Evolutionary conservation across 83 land plant genomes (phyloP).

Genomic region (Picea abies): DNA sequence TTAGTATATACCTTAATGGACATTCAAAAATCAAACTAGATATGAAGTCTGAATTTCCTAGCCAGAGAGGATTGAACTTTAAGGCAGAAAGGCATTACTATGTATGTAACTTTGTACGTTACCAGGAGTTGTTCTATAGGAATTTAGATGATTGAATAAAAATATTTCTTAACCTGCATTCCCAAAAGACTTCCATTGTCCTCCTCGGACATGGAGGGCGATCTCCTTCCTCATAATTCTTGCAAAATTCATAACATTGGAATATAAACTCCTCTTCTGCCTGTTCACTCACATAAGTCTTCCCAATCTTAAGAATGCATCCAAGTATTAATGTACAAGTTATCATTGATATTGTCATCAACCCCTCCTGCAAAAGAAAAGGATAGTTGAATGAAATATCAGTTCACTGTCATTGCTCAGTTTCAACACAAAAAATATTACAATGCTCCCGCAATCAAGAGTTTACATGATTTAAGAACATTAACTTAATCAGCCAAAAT

Average conservation of each 20-base stretch:
- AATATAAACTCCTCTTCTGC: conserved; percentile 51
- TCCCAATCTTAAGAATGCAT: conserved; percentile 39
- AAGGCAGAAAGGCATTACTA: no score
- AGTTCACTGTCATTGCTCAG: not conserved
- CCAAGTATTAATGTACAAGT: conserved; percentile 43
- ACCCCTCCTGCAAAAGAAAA: conserved; percentile 15
- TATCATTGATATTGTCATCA: conserved; percentile 43
- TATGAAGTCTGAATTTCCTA: no score
- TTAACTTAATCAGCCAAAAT: not conserved
- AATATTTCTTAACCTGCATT: conserved; percentile 9
- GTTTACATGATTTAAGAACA: not conserved
- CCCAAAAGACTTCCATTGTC: conserved; percentile 39
- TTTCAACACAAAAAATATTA: no score
- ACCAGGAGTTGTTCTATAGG: no score
- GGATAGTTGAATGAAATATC: not conserved
- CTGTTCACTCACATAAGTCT: conserved; percentile 40
- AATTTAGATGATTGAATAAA: no score
- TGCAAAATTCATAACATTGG: conserved; percentile 28
- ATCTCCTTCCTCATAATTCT: conserved; percentile 14
- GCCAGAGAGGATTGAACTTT: no score
- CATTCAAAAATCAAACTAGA: no score
- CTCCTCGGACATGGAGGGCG: conserved; percentile 36
- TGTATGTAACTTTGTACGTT: no score
- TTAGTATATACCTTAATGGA: no score
- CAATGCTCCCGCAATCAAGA: not conserved